phyloP scores from a whole-genome alignment of 1,284 basidiomycete genomes.

The Cutaneotrichosporon dermatis region DNA sequence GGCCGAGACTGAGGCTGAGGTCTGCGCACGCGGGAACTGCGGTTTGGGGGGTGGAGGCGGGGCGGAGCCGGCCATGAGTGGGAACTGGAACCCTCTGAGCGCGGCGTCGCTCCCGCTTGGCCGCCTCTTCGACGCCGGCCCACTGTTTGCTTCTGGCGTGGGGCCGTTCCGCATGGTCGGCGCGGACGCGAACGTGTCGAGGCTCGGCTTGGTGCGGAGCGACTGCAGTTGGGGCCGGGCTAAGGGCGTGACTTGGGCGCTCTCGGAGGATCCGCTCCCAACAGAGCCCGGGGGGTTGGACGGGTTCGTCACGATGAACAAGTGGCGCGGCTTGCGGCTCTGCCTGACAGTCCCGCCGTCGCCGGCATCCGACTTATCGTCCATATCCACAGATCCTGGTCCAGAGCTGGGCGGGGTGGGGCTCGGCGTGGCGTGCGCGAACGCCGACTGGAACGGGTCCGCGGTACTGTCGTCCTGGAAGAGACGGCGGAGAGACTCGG shows the following conservation, averaged over 20 bases:
- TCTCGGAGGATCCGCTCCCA: conserved; percentile 11
- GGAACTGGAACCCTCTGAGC: conserved; percentile 45
- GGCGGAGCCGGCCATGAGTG: conserved; percentile 27
- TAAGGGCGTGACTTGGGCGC: conserved; percentile 25
- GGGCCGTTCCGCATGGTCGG: conserved; percentile 24
- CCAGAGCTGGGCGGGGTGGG: neutral
- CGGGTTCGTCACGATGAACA: conserved; percentile 23
- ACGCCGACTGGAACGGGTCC: conserved; percentile 32
- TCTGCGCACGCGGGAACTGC: conserved; percentile 4
- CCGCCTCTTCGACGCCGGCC: neutral
- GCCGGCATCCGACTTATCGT: conserved; percentile 7
- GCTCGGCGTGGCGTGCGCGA: neutral
- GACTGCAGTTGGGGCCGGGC: conserved; percentile 13
- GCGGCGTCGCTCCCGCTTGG: conserved; percentile 33
- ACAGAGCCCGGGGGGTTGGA: conserved; percentile 13
- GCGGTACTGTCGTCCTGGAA: conserved; percentile 47
- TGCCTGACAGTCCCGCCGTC: conserved; percentile 9
- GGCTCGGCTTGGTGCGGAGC: conserved; percentile 20
- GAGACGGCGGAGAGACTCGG: conserved; percentile 45
- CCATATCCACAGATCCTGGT: neutral
- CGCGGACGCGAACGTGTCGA: conserved; percentile 31
- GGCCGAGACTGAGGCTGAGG: conserved; percentile 15
- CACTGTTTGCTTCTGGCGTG: conserved; percentile 2
- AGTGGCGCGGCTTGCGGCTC: conserved; percentile 16
- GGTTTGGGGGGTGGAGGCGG: conserved; percentile 4